Base-by-base conservation (phyloP, 768 basidiomycete genomes). In the Ramaria rubella region DNA sequence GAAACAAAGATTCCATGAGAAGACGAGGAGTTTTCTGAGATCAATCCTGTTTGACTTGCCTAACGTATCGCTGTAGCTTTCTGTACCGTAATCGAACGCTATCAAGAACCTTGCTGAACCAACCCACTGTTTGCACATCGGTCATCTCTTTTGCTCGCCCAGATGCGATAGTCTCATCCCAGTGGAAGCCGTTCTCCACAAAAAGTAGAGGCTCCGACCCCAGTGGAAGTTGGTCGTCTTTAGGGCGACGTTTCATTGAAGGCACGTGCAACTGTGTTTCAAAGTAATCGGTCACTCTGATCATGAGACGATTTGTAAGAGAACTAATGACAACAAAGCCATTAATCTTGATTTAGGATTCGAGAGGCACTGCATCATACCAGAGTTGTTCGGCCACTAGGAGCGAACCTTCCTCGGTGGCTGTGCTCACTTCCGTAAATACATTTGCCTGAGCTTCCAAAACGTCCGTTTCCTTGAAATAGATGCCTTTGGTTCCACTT, bases 381-480 rank as follows among this genome's bases (percentile, higher is more conserved):
- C 93, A 95, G 62, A 97, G 81, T 64, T 96, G 91, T 71, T 98
- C 95, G 11, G 94, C 94, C 9, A 99, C 94, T 4, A 95, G 74
- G 52, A 87, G 72, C 19, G 95, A 93, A 23, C 94, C 96, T 4
- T 90, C 90, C 19, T 82, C 76, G 8, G 93, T 86, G 34, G 86
- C 89, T 68, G 94, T 76, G 57, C 92, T 93, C 51, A 95, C 92
- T 68, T 90, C 90, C 61, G 89, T 90, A 70, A 98, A 85, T 21
- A 95, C 94, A 19, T 89, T 86, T 90, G 94, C 95, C 64, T 98
- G 94, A 5, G 87, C 85, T 67, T 99, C 95, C 34, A 99, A 77
- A n/a, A 98, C 84, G 68, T 98, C 95, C 0, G 94, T 96, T 75
- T 99, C 96, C 67, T 94, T 93, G 77, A 98, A 94, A 70, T 95